phyloP scores from a whole-genome alignment of 192 early-diverging fungal genomes.

The Umbelopsis sp. region DNA sequence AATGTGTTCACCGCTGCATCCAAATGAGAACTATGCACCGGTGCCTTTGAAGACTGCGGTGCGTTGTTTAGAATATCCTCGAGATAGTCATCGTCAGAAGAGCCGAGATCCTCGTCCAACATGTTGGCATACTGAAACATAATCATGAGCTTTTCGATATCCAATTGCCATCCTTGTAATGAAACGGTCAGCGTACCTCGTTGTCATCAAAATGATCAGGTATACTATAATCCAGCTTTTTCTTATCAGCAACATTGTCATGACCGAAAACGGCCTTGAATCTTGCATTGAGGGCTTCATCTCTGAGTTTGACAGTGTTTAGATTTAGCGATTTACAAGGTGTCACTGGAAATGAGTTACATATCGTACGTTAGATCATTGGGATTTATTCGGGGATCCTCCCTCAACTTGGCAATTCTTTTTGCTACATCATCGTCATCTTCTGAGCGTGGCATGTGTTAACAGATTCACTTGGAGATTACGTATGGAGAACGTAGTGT shows the following conservation, averaged over 20 bases:
- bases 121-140: background rate
- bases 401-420: conserved; percentile 6
- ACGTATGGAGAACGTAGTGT: background rate
- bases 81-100: conserved; percentile 14
- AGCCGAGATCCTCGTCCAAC: background rate
- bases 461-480: background rate
- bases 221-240: conserved; percentile 4
- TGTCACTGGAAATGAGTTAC: background rate
- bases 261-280: background rate
- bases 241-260: background rate
- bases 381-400: background rate
- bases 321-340: background rate
- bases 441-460: background rate
- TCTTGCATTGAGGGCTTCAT: conserved; percentile 9
- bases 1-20: background rate
- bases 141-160: background rate
- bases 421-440: conserved; percentile 8
- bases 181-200: background rate
- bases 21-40: background rate
- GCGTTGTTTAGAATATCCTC: background rate
- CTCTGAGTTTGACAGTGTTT: background rate
- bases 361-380: background rate
- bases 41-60: background rate
- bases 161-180: background rate
- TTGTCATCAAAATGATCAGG: background rate